A percentile compares a stretch with the other conserved stretches of the same genome.
phyloP scores from a whole-genome alignment of 768 basidiomycete species.

The Lentinula detonsa region DNA sequence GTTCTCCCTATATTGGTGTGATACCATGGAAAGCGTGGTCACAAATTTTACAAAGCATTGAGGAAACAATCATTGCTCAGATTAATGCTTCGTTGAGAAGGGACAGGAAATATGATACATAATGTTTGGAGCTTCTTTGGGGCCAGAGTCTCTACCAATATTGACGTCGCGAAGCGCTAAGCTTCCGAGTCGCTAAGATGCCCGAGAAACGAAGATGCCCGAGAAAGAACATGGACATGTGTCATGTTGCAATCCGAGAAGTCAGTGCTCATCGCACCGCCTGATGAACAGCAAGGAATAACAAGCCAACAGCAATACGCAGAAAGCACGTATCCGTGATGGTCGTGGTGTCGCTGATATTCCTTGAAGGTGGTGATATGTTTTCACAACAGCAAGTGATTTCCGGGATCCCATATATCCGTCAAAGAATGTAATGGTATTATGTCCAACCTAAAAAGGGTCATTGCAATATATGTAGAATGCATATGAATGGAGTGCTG shows the following conservation, averaged over 20 bases:
- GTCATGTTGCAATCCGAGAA: neutral
- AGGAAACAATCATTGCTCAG: no score
- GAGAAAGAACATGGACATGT: neutral
- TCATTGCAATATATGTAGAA: neutral
- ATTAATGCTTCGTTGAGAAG: neutral
- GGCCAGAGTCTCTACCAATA: neutral
- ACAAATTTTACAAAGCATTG: no score
- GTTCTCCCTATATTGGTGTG: neutral
- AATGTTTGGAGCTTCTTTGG: neutral
- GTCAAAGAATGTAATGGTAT: constrained; percentile 1
- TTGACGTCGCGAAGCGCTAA: neutral
- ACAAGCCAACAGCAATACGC: neutral
- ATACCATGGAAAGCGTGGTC: neutral
- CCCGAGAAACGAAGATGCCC: neutral
- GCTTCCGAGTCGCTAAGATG: neutral
- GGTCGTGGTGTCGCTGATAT: neutral
- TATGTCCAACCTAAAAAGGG: neutral
- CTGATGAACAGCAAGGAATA: neutral
- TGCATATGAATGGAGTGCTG: constrained; percentile 3
- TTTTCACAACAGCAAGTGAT: neutral
- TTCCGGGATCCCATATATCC: neutral
- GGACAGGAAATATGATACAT: neutral
- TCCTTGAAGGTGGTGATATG: neutral
- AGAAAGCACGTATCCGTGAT: neutral
- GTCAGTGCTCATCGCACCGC: neutral